Base-by-base conservation (phyloP, 2,329 filamentous ascomycete genomes). In the Microthyrium microscopicum region DNA sequence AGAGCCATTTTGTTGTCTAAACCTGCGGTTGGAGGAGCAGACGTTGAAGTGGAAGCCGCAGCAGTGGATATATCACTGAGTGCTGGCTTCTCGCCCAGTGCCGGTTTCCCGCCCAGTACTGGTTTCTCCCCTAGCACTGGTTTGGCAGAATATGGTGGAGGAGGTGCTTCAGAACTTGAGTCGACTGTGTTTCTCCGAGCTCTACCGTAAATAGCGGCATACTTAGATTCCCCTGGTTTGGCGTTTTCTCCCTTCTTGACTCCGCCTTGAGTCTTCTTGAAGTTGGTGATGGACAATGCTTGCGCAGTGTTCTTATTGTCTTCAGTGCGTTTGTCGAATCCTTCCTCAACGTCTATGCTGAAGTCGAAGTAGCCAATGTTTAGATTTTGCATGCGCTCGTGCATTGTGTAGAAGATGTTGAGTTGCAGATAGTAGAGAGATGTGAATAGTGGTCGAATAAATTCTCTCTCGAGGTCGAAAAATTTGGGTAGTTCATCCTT, bases 341-440 rank as follows among this genome's bases (percentile, higher is more conserved):
- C 85, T 42, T 87, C 87, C 53, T 94, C 83, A 27, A 98, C 77
- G 48, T 92, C 85, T 20, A 81, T 67, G 2, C 79, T 81, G 33
- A 98, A 68, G 54, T 98, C 81, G 56, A 98, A 98, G 60, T 98
- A 98, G 40, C 84, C 84, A 51, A 98, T 98, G 50, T 95, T 85
- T 54, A 91, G 84, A 44, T 70, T 74, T 60, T 98, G 89, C 89
- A 98, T 98, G 58, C 77, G 83, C 58, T 95, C 87, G 54, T 98
- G 89, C 34, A 98, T 66, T 1, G 89, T 98, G 58, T 98, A 98
- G 56, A 95, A 98, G 43, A 98, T 82, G 56, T 98, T 98, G 43
- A 98, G 71, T 57, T 98, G 89, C 89, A 98, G 98, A 64, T 95
- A 98, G 61, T 98, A 98, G 62, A 98, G 98, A 7, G 82, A 92